Base-by-base conservation (phyloP, 257 asterid species). In the Coffea eugenioides region DNA sequence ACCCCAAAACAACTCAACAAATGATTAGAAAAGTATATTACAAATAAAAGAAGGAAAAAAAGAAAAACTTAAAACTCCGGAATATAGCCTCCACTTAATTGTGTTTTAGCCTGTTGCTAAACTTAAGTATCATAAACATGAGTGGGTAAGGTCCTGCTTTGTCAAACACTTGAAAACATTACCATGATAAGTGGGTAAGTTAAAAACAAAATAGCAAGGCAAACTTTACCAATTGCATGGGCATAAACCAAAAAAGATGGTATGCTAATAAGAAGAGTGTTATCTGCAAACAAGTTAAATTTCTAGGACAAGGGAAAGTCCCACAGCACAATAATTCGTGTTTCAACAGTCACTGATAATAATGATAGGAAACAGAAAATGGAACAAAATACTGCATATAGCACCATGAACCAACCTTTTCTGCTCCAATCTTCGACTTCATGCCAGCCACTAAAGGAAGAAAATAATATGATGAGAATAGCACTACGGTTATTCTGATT, bases 361-460 rank as follows among this genome's bases (percentile, higher is more conserved):
- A 39, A 10, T 18, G 36, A 45, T 57, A 71, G 11, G 16, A 71
- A 45, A 62, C 12, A 45, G 10, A 27, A 46, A 31, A 10, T 2
- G 45, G 27, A 49, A 62, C 18, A 43, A 16, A 5, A 62, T 56
- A 45, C 15, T 23, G 51, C 62, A 75, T 36, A 15, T 48, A 77
- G 73, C 71, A 70, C 69, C 75, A 34, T 56, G 48, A 41, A 77
- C 83, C 77, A 69, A 96, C 98, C 96, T 91, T 90, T 75, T 88
- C 94, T 41, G 97, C 97, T 57, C 94, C 97, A 82, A 87, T 89
- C 75, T 90, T 85, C 74, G 93, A 91, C 85, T 93, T 94, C 81
- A 85, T 85, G 14, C 96, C 85, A 79, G 97, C 98, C 97, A 90
- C 90, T 83, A 94, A 90, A 80, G 98, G 98, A 86, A 95, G 97